Conservation (phyloP, 306 rosid species). For the Vigna hirtella region DNA sequence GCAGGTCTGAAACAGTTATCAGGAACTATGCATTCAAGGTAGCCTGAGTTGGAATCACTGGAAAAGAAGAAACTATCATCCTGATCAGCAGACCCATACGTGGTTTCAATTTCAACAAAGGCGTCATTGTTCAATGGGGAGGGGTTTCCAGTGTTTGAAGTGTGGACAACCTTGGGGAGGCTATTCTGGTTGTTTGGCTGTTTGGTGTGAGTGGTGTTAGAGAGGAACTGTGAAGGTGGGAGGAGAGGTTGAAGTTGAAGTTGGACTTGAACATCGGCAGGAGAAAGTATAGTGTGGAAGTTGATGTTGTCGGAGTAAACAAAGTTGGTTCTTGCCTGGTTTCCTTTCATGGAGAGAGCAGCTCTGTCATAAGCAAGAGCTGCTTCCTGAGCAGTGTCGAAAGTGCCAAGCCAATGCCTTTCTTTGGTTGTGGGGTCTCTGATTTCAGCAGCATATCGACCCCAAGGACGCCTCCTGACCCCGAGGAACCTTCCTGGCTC, state of each 20-base stretch:
- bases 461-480: constrained; percentile 96
- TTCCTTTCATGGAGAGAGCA: constrained; percentile 97
- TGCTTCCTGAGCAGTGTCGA: constrained; percentile 99
- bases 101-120: constrained; percentile 42
- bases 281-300: constrained; percentile 71
- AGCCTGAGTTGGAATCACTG: constrained; percentile 75
- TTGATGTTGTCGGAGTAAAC: constrained; percentile 74
- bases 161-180: constrained; percentile 40
- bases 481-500: constrained; percentile 97
- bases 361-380: constrained; percentile 99
- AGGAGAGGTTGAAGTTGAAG: constrained; percentile 53
- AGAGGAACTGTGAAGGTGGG: constrained; percentile 55
- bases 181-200: constrained; percentile 51
- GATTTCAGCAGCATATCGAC: constrained; percentile 96
- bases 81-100: constrained; percentile 41
- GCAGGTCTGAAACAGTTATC: constrained; percentile 80
- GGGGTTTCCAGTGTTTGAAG: constrained; percentile 14
- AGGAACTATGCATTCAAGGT: constrained; percentile 95
- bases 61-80: constrained; percentile 67
- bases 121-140: constrained; percentile 41
- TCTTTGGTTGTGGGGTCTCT: constrained; percentile 98
- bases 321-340: constrained; percentile 95
- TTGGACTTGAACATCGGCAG: constrained; percentile 55
- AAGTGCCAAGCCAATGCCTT: constrained; percentile 98
- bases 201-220: constrained; percentile 46